These are phyloP conservation scores for Hypoxylon cercidicola DNA, from an alignment of 495 filamentous ascomycete species.

Conservation along the genomic window DNA sequence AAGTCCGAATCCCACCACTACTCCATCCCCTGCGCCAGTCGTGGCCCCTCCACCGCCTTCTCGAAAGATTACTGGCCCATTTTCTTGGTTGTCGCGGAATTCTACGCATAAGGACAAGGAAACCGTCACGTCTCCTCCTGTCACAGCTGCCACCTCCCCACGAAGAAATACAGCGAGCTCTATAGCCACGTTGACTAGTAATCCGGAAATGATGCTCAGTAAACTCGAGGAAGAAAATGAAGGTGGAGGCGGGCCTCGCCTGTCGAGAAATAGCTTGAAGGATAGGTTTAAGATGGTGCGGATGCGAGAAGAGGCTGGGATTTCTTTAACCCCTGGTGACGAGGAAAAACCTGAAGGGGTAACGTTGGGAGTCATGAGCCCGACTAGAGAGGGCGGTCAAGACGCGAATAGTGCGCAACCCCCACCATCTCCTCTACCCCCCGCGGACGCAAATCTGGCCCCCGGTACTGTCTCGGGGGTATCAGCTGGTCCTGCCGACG, in stretches of 20 bases:
- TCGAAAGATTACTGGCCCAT: slow-evolving; percentile 81
- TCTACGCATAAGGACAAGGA: slow-evolving; percentile 70
- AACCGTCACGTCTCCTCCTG: slow-evolving; percentile 62
- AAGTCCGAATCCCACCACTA: slow-evolving; percentile 48
- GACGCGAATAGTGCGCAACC: slow-evolving; percentile 62
- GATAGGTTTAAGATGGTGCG: slow-evolving; percentile 88
- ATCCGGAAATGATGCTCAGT: slow-evolving; percentile 75
- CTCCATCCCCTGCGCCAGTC: slow-evolving; percentile 55
- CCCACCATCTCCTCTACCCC: slow-evolving; percentile 59
- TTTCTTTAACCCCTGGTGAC: slow-evolving; percentile 59
- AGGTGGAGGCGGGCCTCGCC: slow-evolving; percentile 59
- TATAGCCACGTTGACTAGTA: slow-evolving; percentile 76
- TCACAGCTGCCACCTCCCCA: slow-evolving; percentile 48
- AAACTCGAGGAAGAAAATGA: slow-evolving; percentile 75
- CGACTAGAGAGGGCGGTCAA: slow-evolving; percentile 55
- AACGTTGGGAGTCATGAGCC: slow-evolving; percentile 64
- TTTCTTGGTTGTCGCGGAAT: slow-evolving; percentile 85
- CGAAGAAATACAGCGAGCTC: slow-evolving; percentile 79
- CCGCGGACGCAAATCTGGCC: slow-evolving; percentile 68
- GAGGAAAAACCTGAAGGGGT: slow-evolving; percentile 59
- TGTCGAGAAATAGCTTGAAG: slow-evolving; percentile 74
- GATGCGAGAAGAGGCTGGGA: slow-evolving; percentile 79
- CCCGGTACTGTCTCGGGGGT: slow-evolving; percentile 86
- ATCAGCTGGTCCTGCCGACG: slow-evolving; percentile 74
- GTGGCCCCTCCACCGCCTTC: slow-evolving; percentile 53